phyloP scores from a whole-genome alignment of 352 stramenopile genomes.

The Globisporangium radiosum region DNA sequence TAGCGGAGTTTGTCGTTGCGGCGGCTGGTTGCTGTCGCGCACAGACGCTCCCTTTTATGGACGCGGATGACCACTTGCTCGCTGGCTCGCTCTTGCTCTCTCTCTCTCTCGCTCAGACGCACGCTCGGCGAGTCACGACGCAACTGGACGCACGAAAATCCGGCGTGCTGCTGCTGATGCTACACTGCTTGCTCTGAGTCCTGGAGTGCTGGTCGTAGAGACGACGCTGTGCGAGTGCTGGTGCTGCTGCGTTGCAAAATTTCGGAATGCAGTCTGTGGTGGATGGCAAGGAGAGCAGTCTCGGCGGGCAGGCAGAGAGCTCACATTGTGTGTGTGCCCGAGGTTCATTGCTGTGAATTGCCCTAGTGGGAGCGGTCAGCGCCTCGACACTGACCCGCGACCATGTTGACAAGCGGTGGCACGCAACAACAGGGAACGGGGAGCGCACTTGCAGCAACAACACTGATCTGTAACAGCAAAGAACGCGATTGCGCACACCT shows the following conservation, averaged over 20 bases:
- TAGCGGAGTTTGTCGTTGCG: too few species aligned
- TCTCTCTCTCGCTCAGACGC: background rate
- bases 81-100: constrained; percentile 2
- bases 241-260: background rate
- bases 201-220: background rate
- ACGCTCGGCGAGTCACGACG: background rate
- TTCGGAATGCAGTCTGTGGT: background rate
- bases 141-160: constrained; percentile 1
- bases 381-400: background rate
- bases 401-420: background rate
- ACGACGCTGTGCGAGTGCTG: background rate
- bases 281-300: background rate
- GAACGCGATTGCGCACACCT: background rate
- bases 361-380: too few species aligned
- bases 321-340: background rate
- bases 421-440: background rate
- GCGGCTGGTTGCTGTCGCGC: too few species aligned
- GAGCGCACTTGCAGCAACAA: background rate
- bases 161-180: background rate
- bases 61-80: background rate
- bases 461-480: too few species aligned
- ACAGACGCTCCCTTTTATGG: background rate
- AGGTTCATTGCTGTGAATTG: too few species aligned
- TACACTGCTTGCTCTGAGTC: background rate
- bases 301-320: background rate